Evolutionary conservation across 23 red algal genomes (phyloP), one percentile per base, ranked within the genome.

Genomic region (Gracilaria caudata): DNA sequence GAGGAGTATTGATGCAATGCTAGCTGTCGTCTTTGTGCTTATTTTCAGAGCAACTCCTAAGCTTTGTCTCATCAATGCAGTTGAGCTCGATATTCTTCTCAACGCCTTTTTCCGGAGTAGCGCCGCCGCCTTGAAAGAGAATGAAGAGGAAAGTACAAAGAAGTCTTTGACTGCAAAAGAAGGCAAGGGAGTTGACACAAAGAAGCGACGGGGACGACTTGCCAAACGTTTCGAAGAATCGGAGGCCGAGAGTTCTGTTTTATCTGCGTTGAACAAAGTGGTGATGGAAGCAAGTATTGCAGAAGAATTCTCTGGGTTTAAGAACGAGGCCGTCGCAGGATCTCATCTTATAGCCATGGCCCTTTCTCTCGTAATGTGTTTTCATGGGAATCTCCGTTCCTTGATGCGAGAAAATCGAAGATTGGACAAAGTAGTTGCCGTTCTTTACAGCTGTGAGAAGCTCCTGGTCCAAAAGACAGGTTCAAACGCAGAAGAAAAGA

Each of bases 371-470:
- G 43, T 79, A 16, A 36, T 89, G 72, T 68, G 57, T 46, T 45
- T 40, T 26, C 51, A 79, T 55, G 43, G n/a, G 7, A 66, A 78
- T 45, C 35, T 78, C 10, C 68, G 85, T 43, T 58, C 26, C 17
- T 49, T 51, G 85, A 89, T 89, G 85, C 85, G 54, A 49, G 44
- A 79, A n/a, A 89, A 89, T 49, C 85, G 73, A 68, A 70, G 85
- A 51, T 21, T 89, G 14, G 71, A 89, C 33, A 58, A 47, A 21
- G 72, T 89, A 9, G 85, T 89, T n/a, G 74, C 85, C 21, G 74
- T 89, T 24, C 35, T 89, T 33, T 89, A 89, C 58, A 89, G 72
- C 45, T 68, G 61, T n/a, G 64, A 86, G 43, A 86, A 72, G 65
- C 58, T 73, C 16, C 9, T 86, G 65, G 24, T 73, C 32, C 64